phyloP scores from a whole-genome alignment of 768 basidiomycete species.

The Termitomyces sp. region DNA sequence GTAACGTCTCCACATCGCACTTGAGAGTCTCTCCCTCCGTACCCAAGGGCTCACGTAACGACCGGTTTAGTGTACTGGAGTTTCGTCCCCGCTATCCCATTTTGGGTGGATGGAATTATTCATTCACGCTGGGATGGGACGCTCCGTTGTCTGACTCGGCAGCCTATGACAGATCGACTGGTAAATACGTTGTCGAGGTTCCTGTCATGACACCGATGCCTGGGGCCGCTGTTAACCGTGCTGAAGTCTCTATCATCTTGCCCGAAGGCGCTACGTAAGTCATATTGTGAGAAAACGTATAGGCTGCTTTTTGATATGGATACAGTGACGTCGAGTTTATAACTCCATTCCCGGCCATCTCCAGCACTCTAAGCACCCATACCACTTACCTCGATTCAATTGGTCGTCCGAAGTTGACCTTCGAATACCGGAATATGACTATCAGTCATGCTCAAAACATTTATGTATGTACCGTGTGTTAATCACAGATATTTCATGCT shows the following conservation, averaged over 20 bases:
- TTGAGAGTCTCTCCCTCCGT: constrained; percentile 66
- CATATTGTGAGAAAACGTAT: background rate
- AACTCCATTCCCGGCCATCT: constrained; percentile 72
- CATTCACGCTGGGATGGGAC: constrained; percentile 92
- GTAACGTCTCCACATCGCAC: constrained; percentile 93
- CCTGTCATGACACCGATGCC: constrained; percentile 83
- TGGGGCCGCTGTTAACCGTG: constrained; percentile 76
- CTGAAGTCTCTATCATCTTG: constrained; percentile 72
- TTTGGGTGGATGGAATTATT: constrained; percentile 97
- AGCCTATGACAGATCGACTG: constrained; percentile 54
- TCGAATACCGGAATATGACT: constrained; percentile 71
- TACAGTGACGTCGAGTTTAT: constrained; percentile 70
- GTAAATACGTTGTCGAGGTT: constrained; percentile 69
- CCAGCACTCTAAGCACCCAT: constrained; percentile 58
- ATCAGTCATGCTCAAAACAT: constrained; percentile 75
- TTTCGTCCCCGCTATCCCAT: constrained; percentile 87
- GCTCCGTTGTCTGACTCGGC: constrained; percentile 73
- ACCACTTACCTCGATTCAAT: constrained; percentile 88
- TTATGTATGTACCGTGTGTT: constrained; percentile 53
- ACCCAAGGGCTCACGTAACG: constrained; percentile 46
- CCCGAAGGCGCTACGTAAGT: constrained; percentile 96
- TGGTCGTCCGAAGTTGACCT: constrained; percentile 75
- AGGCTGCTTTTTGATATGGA: constrained; percentile 4
- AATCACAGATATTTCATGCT: background rate
- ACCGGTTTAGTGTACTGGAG: constrained; percentile 67